Percentiles rank a stretch among this genome's conserved stretches.
Conservation (phyloP, 371 early-diverging fungal species). For the Capniomyces stellatus region DNA sequence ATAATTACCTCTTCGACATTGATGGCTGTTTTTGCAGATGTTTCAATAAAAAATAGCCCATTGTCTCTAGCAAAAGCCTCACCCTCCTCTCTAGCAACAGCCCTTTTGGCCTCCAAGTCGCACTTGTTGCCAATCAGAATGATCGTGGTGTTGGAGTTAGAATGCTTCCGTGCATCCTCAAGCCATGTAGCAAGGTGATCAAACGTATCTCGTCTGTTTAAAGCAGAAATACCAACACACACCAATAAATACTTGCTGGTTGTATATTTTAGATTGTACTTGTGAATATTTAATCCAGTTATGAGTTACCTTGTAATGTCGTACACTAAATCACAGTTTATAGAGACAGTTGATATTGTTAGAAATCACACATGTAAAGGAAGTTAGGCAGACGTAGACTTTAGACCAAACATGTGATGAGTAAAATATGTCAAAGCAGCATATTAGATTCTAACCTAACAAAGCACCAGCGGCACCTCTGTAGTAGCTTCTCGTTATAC, state of each 20-base stretch:
- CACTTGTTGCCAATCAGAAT: conserved; percentile 90
- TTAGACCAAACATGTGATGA: too few species aligned
- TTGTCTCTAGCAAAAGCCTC: conserved; percentile 70
- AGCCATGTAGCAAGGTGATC: conserved; percentile 82
- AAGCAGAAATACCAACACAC: conserved; percentile 3
- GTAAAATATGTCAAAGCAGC: not conserved
- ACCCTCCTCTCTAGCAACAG: conserved; percentile 75
- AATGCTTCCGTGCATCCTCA: conserved; percentile 69
- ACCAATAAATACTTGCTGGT: too few species aligned
- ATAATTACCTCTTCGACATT: conserved; percentile 58
- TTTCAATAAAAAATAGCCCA: conserved; percentile 76
- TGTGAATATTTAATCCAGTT: too few species aligned
- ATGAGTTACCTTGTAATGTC: conserved; percentile 49
- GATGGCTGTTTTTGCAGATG: conserved; percentile 82
- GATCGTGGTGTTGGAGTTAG: conserved; percentile 76
- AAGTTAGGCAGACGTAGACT: too few species aligned
- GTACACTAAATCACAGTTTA: conserved; percentile 30
- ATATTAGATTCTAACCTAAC: conserved; percentile 3
- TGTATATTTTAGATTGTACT: not conserved
- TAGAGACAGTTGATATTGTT: not conserved
- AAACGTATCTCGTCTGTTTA: conserved; percentile 61
- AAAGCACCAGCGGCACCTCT: conserved; percentile 93
- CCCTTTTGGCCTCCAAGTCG: conserved; percentile 65
- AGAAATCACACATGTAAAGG: too few species aligned
- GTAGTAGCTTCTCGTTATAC: conserved; percentile 93